These are phyloP conservation scores for Coelastrella sp. DNA, from an alignment of 139 green algal species.

Conservation along the genomic window DNA sequence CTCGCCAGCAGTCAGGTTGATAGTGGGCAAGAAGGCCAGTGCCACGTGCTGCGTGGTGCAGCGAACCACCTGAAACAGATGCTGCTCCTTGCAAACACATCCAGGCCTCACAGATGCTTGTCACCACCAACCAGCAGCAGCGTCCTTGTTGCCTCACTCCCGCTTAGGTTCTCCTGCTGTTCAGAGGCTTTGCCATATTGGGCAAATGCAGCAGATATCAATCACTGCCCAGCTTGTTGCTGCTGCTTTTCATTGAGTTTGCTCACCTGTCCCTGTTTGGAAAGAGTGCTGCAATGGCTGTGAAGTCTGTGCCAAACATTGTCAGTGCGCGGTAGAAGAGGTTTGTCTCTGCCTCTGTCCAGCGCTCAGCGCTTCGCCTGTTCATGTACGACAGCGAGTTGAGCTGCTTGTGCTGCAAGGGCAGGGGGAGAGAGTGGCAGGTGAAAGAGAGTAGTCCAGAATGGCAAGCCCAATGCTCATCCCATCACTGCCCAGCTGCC, in stretches of 20 bases:
- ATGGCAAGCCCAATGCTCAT: neutral
- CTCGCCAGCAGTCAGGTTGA: no score
- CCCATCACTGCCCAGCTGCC: no score
- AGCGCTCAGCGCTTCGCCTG: conserved; percentile 64
- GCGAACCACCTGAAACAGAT: no score
- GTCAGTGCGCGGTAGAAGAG: conserved; percentile 78
- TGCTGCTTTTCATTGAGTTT: neutral
- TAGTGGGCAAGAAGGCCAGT: neutral
- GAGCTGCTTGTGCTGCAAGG: conserved; percentile 6
- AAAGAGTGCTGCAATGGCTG: conserved; percentile 63
- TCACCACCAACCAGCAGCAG: no score
- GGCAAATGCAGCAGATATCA: no score
- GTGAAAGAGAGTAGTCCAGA: neutral
- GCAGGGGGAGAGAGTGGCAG: neutral
- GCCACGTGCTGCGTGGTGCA: neutral
- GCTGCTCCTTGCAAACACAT: no score
- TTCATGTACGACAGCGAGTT: conserved; percentile 32
- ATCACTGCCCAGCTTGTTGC: no score
- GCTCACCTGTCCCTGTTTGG: conserved; percentile 37
- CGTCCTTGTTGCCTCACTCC: no score
- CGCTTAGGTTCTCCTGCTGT: no score
- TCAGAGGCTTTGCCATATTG: no score
- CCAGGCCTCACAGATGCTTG: no score
- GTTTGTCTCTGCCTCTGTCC: conserved; percentile 72
- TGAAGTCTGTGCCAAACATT: conserved; percentile 87